These are phyloP conservation scores for Ceratocystis eucalypticola DNA, from an alignment of 2,329 filamentous ascomycete species.

Conservation along the genomic window DNA sequence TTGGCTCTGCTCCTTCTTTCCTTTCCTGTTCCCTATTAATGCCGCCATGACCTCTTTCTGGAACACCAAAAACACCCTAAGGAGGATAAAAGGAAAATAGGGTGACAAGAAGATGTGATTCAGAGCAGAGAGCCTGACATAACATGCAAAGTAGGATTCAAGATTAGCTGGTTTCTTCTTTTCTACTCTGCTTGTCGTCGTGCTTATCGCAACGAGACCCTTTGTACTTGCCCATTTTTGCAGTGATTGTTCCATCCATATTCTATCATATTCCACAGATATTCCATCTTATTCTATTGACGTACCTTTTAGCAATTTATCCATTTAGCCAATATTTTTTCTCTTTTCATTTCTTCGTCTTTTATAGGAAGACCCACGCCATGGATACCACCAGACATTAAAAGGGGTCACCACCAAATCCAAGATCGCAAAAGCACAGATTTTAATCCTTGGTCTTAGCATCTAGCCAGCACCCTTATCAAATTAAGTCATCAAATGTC, in stretches of 20 bases:
- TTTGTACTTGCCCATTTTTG: not conserved
- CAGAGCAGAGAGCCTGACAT: no score
- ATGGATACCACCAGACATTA: not conserved
- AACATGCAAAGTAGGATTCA: not conserved
- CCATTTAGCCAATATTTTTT: no score
- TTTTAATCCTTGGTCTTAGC: slow-evolving; percentile 16
- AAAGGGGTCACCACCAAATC: not conserved
- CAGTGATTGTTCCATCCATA: not conserved
- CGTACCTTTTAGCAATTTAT: not conserved
- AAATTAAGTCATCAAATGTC: not conserved
- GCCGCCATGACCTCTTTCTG: slow-evolving; percentile 1
- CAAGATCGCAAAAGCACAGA: not conserved
- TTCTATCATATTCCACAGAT: not conserved
- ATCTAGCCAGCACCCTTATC: not conserved
- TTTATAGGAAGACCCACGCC: not conserved
- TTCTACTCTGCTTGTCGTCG: not conserved
- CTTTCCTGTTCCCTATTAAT: not conserved
- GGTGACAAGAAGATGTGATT: no score
- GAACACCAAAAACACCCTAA: not conserved
- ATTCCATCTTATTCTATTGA: not conserved
- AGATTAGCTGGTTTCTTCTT: not conserved
- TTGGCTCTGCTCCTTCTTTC: not conserved
- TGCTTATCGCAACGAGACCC: not conserved
- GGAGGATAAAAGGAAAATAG: not conserved
- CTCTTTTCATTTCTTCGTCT: no score